Percentiles rank a stretch among this genome's conserved stretches.
Evolutionary conservation across 495 filamentous ascomycete species (phyloP).

Genomic region (Penicillium antarcticum): DNA sequence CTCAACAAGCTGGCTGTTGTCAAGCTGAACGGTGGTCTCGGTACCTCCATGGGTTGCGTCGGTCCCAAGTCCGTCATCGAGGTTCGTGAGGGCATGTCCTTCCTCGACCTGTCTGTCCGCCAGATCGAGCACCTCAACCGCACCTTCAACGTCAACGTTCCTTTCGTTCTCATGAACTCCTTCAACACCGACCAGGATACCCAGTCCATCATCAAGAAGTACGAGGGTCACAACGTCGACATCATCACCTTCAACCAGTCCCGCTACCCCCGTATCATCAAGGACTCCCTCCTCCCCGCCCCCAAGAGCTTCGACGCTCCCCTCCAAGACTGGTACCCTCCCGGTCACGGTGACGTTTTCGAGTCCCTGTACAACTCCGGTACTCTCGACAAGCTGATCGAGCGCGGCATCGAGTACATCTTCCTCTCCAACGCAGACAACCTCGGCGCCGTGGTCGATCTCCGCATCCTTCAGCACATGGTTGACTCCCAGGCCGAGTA

Average conservation of each 20-base stretch:
- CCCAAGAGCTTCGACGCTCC: constrained; percentile 85
- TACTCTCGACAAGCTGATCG: constrained; percentile 91
- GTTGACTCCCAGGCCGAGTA: constrained; percentile 92
- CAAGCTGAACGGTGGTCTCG: constrained; percentile 98
- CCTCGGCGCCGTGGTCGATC: constrained; percentile 94
- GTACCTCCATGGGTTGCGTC: constrained; percentile 99
- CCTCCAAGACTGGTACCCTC: constrained; percentile 97
- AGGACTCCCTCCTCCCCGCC: constrained; percentile 95
- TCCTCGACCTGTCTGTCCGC: constrained; percentile 96
- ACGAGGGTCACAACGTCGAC: constrained; percentile 99
- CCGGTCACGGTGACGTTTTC: constrained; percentile 98
- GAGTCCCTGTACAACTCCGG: constrained; percentile 99
- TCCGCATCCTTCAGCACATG: constrained; percentile 99
- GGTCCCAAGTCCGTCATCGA: constrained; percentile 99
- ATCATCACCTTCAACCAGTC: constrained; percentile 99
- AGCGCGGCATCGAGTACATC: constrained; percentile 92
- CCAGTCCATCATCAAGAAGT: constrained; percentile 99
- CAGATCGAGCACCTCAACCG: constrained; percentile 99
- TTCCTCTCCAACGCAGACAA: constrained; percentile 99
- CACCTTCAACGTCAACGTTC: constrained; percentile 94
- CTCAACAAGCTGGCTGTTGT: constrained; percentile 97
- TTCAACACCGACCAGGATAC: constrained; percentile 99
- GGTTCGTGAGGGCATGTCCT: constrained; percentile 99
- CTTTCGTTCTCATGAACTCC: constrained; percentile 99
- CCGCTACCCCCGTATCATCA: constrained; percentile 92